Percentiles rank a stretch among this genome's conserved stretches.
phyloP scores from a whole-genome alignment of 345 rosid species.

The Syzygium aqueum region DNA sequence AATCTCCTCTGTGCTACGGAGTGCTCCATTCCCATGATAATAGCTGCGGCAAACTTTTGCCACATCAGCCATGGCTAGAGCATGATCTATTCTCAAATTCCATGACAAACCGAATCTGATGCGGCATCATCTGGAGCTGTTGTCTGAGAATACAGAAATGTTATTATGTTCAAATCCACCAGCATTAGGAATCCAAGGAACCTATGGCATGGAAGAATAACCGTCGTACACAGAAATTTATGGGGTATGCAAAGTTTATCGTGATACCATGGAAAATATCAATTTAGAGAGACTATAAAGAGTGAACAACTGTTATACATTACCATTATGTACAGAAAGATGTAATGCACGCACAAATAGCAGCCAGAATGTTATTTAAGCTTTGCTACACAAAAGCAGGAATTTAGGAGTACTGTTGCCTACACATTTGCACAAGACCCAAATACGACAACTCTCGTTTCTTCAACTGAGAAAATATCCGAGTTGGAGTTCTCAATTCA shows the following conservation, averaged over 20 bases:
- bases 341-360: neutral
- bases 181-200: neutral
- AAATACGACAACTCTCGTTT: neutral
- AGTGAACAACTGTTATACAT: neutral
- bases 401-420: neutral
- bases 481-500: neutral
- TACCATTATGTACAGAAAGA: neutral
- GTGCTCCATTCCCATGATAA: neutral
- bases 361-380: neutral
- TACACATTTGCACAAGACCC: neutral
- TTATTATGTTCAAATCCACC: neutral
- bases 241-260: conserved; percentile 41
- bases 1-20: neutral
- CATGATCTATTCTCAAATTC: neutral
- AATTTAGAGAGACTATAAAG: neutral
- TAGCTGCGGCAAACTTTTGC: neutral
- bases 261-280: conserved; percentile 34
- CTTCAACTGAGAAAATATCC: neutral
- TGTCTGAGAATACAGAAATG: neutral
- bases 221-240: conserved; percentile 4
- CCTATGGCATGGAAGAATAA: neutral
- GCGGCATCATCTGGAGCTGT: neutral
- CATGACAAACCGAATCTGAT: neutral
- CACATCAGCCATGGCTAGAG: neutral
- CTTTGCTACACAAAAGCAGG: neutral